Evolutionary conservation across 352 stramenopile genomes (phyloP).

Genomic region (Elongisporangium anandrum): DNA sequence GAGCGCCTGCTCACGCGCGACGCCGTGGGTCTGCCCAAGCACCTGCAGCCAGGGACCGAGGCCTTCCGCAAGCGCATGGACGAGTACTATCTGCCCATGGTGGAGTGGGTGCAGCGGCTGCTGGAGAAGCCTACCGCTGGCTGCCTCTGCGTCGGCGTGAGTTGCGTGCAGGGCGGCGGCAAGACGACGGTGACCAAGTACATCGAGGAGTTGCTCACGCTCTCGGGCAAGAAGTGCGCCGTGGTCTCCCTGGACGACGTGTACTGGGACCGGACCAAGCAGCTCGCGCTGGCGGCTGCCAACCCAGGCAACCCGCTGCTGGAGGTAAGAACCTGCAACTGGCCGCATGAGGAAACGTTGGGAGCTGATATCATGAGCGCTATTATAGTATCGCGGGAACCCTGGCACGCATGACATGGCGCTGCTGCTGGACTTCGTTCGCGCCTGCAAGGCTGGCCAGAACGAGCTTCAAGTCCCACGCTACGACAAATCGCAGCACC

Average conservation of each 20-base stretch:
- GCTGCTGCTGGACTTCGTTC: conserved; percentile 57
- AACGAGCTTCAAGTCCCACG: conserved; percentile 51
- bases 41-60: conserved; percentile 26
- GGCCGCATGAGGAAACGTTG: neutral
- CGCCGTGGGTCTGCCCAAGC: conserved; percentile 10
- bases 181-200: conserved; percentile 82
- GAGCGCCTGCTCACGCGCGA: conserved; percentile 53
- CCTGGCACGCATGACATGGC: conserved; percentile 76
- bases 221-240: conserved; percentile 56
- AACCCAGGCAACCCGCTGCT: conserved; percentile 71
- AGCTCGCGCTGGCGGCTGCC: conserved; percentile 51
- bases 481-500: conserved; percentile 79
- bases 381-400: conserved; percentile 66
- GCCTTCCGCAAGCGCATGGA: conserved; percentile 47
- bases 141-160: conserved; percentile 74
- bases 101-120: conserved; percentile 61
- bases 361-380: neutral
- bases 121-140: conserved; percentile 26
- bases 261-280: conserved; percentile 64
- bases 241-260: conserved; percentile 83
- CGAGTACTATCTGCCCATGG: conserved; percentile 75
- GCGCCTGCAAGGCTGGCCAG: conserved; percentile 41
- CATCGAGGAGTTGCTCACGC: conserved; percentile 52
- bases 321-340: conserved; percentile 32
- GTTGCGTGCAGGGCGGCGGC: conserved; percentile 78